These are phyloP conservation scores for Bocquillonia castaneifolia DNA, from an alignment of 441 rosid species.

Conservation along the genomic window DNA sequence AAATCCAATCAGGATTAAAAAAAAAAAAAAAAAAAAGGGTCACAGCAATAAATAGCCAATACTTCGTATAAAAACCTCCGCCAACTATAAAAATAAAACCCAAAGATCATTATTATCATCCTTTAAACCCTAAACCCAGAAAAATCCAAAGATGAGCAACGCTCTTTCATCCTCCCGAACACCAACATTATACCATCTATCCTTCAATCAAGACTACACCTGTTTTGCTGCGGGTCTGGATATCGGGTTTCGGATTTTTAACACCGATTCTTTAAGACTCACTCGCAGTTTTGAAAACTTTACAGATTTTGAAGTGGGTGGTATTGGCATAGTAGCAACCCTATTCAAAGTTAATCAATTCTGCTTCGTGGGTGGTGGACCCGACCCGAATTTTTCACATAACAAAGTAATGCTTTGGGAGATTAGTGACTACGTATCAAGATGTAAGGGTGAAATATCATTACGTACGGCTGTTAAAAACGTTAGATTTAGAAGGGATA, in stretches of 20 bases:
- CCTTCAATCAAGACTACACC: conserved; percentile 47
- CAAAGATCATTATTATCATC: no score
- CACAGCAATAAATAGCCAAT: no score
- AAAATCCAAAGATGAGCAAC: no score
- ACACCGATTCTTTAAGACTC: conserved; percentile 36
- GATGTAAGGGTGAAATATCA: conserved; percentile 41
- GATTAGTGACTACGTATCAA: conserved; percentile 19
- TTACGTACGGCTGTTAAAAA: conserved; percentile 44
- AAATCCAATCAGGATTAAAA: no score
- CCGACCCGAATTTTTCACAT: conserved; percentile 25
- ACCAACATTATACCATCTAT: conserved; percentile 29
- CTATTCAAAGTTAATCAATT: conserved; percentile 39
- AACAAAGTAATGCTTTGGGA: conserved; percentile 44
- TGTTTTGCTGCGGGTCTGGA: conserved; percentile 46
- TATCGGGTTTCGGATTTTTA: conserved; percentile 40
- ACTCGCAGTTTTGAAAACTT: no score
- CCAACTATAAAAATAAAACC: no score
- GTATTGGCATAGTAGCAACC: conserved; percentile 37
- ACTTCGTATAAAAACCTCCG: no score
- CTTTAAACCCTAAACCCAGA: background rate
- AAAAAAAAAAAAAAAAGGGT: no score
- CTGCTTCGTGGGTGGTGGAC: conserved; percentile 38
- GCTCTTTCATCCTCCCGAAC: background rate
- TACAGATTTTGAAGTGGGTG: no score
- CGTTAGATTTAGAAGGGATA: conserved; percentile 40